Conservation (phyloP, 306 rosid species). For the Cucurbita moschata region DNA sequence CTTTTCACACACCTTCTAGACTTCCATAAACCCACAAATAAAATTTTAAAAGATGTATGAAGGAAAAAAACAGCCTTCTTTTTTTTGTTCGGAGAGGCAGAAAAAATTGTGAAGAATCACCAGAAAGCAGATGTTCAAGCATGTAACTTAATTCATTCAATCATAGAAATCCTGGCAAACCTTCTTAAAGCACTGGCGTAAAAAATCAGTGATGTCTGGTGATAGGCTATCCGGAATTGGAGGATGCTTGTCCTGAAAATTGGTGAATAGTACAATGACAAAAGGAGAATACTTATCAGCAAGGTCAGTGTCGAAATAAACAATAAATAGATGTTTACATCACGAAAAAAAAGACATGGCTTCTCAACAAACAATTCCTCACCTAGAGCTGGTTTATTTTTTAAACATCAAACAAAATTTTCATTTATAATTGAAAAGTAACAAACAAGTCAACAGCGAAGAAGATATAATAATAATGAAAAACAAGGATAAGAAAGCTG, state of each 20-base stretch:
- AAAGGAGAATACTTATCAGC: background rate
- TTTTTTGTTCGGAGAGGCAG: background rate
- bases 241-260: conserved; percentile 80
- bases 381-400: background rate
- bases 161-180: conserved; percentile 24
- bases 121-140: background rate
- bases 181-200: conserved; percentile 96
- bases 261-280: conserved; percentile 9
- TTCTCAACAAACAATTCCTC: background rate
- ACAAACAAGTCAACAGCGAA: background rate
- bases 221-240: conserved; percentile 94
- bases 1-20: background rate
- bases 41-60: background rate
- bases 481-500: background rate
- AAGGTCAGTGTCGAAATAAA: background rate
- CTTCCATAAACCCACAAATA: background rate
- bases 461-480: background rate
- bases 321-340: background rate
- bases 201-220: conserved; percentile 86
- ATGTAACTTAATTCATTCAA: background rate
- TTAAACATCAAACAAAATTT: background rate
- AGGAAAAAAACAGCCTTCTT: background rate
- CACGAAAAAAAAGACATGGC: background rate
- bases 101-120: conserved; percentile 4
- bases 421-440: background rate